Percentiles rank a stretch among this genome's conserved stretches.
phyloP scores from a whole-genome alignment of 1,284 basidiomycete species.

The Moniliophthora roreri region DNA sequence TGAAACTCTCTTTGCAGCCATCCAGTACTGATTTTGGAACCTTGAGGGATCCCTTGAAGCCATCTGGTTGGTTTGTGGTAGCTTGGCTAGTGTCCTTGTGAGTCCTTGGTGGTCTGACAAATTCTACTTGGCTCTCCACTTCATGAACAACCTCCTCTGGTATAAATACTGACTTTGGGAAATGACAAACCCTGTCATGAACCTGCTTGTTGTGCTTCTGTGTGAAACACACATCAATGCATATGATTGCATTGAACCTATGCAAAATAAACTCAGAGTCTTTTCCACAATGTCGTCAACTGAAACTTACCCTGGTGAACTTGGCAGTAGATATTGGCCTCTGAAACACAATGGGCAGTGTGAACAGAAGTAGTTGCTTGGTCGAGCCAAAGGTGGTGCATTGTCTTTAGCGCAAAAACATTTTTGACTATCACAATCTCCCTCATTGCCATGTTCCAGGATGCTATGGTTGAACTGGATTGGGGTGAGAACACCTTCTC shows the following conservation, averaged over 20 bases:
- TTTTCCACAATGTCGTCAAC: too few species aligned
- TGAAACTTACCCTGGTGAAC: too few species aligned
- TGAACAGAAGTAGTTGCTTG: too few species aligned
- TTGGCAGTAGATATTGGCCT: too few species aligned
- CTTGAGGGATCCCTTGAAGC: slow-evolving; percentile 9
- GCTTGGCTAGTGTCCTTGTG: not conserved
- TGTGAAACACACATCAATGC: slow-evolving; percentile 19
- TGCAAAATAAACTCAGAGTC: too few species aligned
- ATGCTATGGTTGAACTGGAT: too few species aligned
- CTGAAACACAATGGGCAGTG: too few species aligned
- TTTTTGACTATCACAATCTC: too few species aligned
- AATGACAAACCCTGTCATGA: not conserved
- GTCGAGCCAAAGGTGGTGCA: too few species aligned
- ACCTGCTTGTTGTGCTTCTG: slow-evolving; percentile 14
- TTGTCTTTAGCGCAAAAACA: too few species aligned
- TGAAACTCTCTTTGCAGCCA: slow-evolving; percentile 31
- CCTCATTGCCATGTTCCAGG: too few species aligned
- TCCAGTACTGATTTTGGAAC: slow-evolving; percentile 28
- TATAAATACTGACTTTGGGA: slow-evolving; percentile 8
- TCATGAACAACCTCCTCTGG: slow-evolving; percentile 2
- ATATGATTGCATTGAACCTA: slow-evolving; percentile 17
- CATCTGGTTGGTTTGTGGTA: not conserved
- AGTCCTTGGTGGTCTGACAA: not conserved
- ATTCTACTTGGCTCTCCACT: not conserved
- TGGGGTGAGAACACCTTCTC: too few species aligned